A percentile compares a stretch with the other conserved stretches of the same genome.
Conservation (phyloP, 106 monocot genomes). For the Platanthera zijinensis region DNA sequence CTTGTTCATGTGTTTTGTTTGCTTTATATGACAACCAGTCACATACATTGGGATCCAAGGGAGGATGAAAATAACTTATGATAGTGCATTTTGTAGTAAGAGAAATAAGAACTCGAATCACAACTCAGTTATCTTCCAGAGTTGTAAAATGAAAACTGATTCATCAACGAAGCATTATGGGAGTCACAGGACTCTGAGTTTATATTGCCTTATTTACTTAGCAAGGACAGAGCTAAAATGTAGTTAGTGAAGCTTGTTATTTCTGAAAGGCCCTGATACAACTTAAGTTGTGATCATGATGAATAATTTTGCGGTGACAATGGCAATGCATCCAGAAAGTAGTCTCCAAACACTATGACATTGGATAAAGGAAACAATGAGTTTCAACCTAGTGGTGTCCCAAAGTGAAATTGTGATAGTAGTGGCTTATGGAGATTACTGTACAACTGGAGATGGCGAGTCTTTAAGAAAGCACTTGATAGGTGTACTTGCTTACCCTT, state of each 20-base stretch:
- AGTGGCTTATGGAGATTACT: not conserved
- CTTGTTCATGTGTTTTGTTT: not conserved
- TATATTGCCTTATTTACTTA: not conserved
- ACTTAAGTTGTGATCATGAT: not conserved
- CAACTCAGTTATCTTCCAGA: no score
- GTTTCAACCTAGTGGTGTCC: not conserved
- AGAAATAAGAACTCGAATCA: no score
- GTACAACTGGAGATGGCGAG: not conserved
- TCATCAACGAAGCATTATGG: no score
- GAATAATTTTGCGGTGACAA: not conserved
- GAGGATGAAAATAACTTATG: not conserved
- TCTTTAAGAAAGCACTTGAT: not conserved
- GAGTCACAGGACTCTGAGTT: not conserved
- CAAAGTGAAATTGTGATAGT: not conserved
- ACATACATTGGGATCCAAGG: not conserved
- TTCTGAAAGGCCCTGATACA: not conserved
- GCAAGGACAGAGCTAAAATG: not conserved
- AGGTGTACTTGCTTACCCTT: not conserved
- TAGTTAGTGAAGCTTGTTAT: not conserved
- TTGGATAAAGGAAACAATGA: not conserved
- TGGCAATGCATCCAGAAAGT: not conserved
- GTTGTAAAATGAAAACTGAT: no score
- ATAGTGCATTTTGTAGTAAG: no score
- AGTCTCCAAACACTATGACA: not conserved
- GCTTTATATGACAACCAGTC: not conserved